Base-by-base conservation (phyloP, 2,329 filamentous ascomycete species). In the Xylaria sp. region DNA sequence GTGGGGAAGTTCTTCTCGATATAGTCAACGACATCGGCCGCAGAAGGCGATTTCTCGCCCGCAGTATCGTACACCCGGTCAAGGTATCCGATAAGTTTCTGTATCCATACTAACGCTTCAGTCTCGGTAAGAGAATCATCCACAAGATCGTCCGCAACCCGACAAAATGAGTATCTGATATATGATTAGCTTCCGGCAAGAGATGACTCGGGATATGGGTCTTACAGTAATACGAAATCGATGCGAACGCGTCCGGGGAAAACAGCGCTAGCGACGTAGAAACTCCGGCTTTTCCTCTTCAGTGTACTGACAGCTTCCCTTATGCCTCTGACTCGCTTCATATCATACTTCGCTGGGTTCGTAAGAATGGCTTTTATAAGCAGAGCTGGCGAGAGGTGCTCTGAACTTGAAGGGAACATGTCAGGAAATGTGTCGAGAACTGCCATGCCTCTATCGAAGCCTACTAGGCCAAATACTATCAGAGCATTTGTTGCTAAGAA, bases 71-170 rank as follows among this genome's bases (percentile, higher is more conserved):
- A 90, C 0, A 81, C 81, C 6, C 88, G 75, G 61, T 88, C 82
- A 8, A 92, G 81, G 70, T 87, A 91, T 3, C 79, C 77, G 28
- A 83, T 83, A 23, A 92, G 81, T 74, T 87, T 89, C 18, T 79
- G 75, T 53, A 92, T 86, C 85, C 89, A 91, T 9, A 79, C 72
- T 30, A 80, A 78, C 6, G 89, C 88, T 71, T 90, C 86, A 0
- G 80, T 74, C 0, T 81, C 76, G 1, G 82, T 83, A 1, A 79
- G 72, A 0, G 91, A 86, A 67, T 92, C 86, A 72, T 93, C 91
- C 9, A 93, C 86, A 4, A 93, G 81, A 73, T 93, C 91, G 75
- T 93, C 91, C 1, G 90, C 90, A 10, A 92, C 86, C 12, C 91
- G 85, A 72, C 91, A 93, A 75, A 92, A 93, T 0, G 90, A 91